A percentile compares a stretch with the other conserved stretches of the same genome.
Evolutionary conservation across 768 basidiomycete genomes (phyloP).

Genomic region (Exidia glandulosa): DNA sequence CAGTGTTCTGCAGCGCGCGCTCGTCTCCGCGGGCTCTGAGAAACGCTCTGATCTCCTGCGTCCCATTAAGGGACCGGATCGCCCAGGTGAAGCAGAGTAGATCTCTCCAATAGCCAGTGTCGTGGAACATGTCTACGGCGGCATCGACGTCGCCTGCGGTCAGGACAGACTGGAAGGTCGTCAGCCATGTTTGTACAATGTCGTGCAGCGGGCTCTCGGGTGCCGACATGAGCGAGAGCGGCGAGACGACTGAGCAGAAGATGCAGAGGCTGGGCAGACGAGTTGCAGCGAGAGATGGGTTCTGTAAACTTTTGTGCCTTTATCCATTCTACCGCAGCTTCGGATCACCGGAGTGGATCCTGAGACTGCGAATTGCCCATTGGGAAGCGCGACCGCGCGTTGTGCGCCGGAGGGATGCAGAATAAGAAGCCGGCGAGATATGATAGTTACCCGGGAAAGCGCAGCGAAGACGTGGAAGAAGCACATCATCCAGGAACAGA

Average conservation of each 20-base stretch:
- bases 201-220: too few species aligned
- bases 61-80: constrained; percentile 25
- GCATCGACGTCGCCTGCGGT: background rate
- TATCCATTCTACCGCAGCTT: background rate
- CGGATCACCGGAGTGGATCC: background rate
- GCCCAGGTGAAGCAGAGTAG: constrained; percentile 34
- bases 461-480: too few species aligned
- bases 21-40: constrained; percentile 17
- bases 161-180: background rate
- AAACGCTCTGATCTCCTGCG: constrained; percentile 22
- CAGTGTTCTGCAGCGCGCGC: too few species aligned
- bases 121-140: background rate
- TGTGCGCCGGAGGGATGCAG: too few species aligned
- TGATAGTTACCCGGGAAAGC: too few species aligned
- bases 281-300: too few species aligned
- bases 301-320: too few species aligned
- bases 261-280: too few species aligned
- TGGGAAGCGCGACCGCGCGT: too few species aligned
- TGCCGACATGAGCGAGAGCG: background rate
- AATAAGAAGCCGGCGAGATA: too few species aligned
- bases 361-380: background rate
- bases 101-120: constrained; percentile 17
- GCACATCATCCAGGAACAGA: too few species aligned
- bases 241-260: background rate
- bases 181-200: background rate